Conservation (phyloP, 768 basidiomycete species). For the Cystofilobasidium ferigula region DNA sequence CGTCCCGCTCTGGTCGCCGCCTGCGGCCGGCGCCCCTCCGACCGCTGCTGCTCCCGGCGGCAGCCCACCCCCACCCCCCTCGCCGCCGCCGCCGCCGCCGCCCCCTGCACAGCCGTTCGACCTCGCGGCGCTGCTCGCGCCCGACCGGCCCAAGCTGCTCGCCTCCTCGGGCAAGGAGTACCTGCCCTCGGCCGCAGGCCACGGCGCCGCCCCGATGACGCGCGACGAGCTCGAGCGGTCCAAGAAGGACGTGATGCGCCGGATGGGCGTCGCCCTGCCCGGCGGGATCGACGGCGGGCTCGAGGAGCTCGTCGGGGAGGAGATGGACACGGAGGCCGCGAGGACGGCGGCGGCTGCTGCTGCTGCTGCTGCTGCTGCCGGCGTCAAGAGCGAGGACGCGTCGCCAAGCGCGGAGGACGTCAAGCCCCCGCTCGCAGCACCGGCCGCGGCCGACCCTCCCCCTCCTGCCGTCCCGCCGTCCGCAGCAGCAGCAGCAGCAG, state of each 20-base stretch:
- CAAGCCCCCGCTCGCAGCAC: neutral
- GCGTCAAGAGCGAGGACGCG: slow-evolving; percentile 9
- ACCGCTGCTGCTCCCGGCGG: slow-evolving; percentile 39
- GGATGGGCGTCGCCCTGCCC: slow-evolving; percentile 71
- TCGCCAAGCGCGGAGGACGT: neutral
- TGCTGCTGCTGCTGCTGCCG: neutral
- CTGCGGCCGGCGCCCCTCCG: slow-evolving; percentile 32
- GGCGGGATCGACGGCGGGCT: slow-evolving; percentile 56
- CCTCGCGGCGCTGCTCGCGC: slow-evolving; percentile 62
- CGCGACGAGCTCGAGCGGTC: slow-evolving; percentile 74
- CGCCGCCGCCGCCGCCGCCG: slow-evolving; percentile 52
- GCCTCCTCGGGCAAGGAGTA: slow-evolving; percentile 94
- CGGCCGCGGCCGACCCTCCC: neutral
- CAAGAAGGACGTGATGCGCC: slow-evolving; percentile 75
- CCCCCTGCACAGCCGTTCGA: slow-evolving; percentile 37
- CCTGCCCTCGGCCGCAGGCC: neutral
- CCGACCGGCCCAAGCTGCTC: slow-evolving; percentile 59
- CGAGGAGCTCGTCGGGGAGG: slow-evolving; percentile 17
- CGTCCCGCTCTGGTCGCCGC: slow-evolving; percentile 66
- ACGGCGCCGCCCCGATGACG: slow-evolving; percentile 36
- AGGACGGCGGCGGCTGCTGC: neutral
- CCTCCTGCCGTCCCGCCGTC: no score
- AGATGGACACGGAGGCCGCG: slow-evolving; percentile 10
- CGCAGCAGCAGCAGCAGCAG: neutral
- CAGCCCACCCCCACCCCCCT: slow-evolving; percentile 63